A percentile compares a stretch with the other conserved stretches of the same genome.
Conservation (phyloP, 2,329 filamentous ascomycete genomes). For the Aspergillus chevalieri region DNA sequence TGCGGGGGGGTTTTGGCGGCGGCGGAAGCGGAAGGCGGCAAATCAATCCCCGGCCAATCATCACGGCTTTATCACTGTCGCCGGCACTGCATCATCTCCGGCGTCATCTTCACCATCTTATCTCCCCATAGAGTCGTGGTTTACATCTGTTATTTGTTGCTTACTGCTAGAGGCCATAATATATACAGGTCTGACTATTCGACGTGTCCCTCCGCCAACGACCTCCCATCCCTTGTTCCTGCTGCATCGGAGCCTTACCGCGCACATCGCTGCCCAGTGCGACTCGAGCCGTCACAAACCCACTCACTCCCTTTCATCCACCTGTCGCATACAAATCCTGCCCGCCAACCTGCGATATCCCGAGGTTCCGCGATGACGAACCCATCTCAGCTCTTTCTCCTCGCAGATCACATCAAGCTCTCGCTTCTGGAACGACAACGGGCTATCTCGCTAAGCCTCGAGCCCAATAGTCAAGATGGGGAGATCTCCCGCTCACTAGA, state of each 20-base stretch:
- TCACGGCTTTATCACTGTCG: neutral
- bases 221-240: neutral
- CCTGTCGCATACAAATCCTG: neutral
- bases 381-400: constrained; percentile 73
- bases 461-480: constrained; percentile 74
- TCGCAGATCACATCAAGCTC: constrained; percentile 95
- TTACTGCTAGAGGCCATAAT: too few species aligned
- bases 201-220: too few species aligned
- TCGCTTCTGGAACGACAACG: constrained; percentile 88
- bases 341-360: neutral
- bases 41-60: constrained; percentile 7
- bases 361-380: constrained; percentile 42
- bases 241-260: neutral
- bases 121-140: neutral
- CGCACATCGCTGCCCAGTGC: neutral
- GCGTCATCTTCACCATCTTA: neutral
- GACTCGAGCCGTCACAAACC: neutral
- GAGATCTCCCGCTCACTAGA: constrained; percentile 85
- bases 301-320: too few species aligned
- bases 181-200: too few species aligned
- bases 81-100: constrained; percentile 3
- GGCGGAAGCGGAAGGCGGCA: constrained; percentile 7
- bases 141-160: neutral
- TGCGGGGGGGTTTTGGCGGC: constrained; percentile 4
- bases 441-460: constrained; percentile 71